Percentiles rank a stretch among this genome's conserved stretches.
phyloP scores from a whole-genome alignment of 2,329 filamentous ascomycete genomes.

The Sporothrix euskadiensis region DNA sequence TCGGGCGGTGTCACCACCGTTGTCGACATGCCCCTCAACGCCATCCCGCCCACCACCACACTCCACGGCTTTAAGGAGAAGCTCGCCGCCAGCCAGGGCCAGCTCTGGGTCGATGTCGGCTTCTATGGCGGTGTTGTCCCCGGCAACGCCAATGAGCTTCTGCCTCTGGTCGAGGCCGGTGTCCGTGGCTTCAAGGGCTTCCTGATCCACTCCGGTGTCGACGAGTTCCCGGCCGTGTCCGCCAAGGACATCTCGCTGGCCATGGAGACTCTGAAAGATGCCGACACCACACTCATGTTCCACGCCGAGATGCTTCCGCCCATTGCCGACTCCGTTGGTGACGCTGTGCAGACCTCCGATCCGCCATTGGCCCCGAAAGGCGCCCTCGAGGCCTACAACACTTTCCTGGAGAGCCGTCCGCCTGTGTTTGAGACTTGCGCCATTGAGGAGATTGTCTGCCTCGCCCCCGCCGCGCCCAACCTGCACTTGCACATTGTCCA shows the following conservation, averaged over 20 bases:
- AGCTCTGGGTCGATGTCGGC: conserved; percentile 98
- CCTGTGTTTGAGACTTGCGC: conserved; percentile 89
- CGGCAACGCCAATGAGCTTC: conserved; percentile 78
- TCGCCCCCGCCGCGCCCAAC: conserved; percentile 76
- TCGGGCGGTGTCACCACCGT: conserved; percentile 97
- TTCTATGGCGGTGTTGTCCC: conserved; percentile 96
- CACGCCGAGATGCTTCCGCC: conserved; percentile 98
- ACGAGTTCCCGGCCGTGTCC: conserved; percentile 93
- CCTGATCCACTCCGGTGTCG: conserved; percentile 92
- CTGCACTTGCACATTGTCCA: conserved; percentile 93
- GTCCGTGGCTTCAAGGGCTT: conserved; percentile 98
- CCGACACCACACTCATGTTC: conserved; percentile 94
- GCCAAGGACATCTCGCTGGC: conserved; percentile 74
- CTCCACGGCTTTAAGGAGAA: conserved; percentile 80
- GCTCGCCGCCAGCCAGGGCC: conserved; percentile 74
- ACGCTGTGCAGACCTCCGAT: conserved; percentile 67
- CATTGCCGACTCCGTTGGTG: conserved; percentile 74
- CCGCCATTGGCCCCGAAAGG: conserved; percentile 71
- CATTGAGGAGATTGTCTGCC: conserved; percentile 78
- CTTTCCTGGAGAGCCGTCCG: conserved; percentile 88
- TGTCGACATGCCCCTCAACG: conserved; percentile 96
- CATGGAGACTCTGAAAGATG: conserved; percentile 76
- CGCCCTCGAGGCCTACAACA: conserved; percentile 75
- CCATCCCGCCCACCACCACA: conserved; percentile 93
- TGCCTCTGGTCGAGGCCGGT: conserved; percentile 77